Conservation (phyloP, 139 green algal genomes). For the Diplosphaera chodatii region DNA sequence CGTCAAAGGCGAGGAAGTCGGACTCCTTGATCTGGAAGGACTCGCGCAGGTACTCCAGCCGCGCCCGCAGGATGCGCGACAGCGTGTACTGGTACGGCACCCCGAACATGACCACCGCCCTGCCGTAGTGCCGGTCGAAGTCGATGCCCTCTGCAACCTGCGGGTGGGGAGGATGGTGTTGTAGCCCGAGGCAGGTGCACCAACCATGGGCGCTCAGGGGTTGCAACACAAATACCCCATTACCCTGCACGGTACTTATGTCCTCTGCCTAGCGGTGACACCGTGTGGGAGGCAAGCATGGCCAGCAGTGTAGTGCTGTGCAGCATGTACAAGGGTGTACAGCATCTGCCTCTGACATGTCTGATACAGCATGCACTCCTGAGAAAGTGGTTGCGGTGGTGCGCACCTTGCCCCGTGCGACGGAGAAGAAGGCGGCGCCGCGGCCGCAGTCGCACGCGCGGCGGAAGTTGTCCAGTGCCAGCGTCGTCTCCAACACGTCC, state of each 20-base stretch:
- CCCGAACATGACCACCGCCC: conserved; percentile 95
- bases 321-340: too few relatives aligned
- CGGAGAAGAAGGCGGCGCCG: conserved; percentile 91
- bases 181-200: too few relatives aligned
- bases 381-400: too few relatives aligned
- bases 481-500: conserved; percentile 97
- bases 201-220: too few relatives aligned
- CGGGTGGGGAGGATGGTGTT: background rate
- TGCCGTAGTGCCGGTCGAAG: conserved; percentile 92
- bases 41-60: conserved; percentile 92
- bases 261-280: too few relatives aligned
- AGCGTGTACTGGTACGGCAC: conserved; percentile 96
- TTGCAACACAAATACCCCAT: too few relatives aligned
- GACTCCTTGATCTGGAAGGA: conserved; percentile 85
- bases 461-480: conserved; percentile 97
- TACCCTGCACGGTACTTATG: too few relatives aligned
- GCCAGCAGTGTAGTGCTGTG: too few relatives aligned
- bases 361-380: background rate
- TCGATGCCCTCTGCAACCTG: conserved; percentile 97
- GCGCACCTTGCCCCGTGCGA: conserved; percentile 74
- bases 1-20: conserved; percentile 98
- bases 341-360: too few relatives aligned
- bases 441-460: conserved; percentile 93
- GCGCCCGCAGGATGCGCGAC: conserved; percentile 70
- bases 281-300: too few relatives aligned